A percentile compares a stretch with the other conserved stretches of the same genome.
Evolutionary conservation across 78 protist genomes (phyloP).

Genomic region (Creolimax fragrantissima): DNA sequence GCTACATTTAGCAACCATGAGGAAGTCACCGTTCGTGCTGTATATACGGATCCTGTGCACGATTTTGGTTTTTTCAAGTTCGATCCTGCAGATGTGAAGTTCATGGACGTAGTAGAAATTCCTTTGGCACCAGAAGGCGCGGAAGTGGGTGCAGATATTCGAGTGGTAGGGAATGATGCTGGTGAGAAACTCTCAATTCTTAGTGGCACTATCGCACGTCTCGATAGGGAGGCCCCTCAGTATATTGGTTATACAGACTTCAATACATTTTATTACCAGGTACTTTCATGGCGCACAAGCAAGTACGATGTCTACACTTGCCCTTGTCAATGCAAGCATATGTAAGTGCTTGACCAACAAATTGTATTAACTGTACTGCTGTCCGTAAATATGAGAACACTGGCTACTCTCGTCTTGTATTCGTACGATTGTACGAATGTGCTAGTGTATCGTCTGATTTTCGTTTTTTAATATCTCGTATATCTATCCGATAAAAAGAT

Average conservation of each 20-base stretch:
- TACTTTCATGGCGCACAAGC: too few species aligned
- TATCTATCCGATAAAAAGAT: too few species aligned
- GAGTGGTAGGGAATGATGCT: constrained; percentile 53
- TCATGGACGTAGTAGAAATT: constrained; percentile 25
- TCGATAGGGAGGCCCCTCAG: constrained; percentile 40
- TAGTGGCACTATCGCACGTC: constrained; percentile 40
- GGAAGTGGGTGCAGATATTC: constrained; percentile 32
- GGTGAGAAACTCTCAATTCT: constrained; percentile 50
- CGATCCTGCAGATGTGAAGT: constrained; percentile 16
- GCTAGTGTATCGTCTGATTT: too few species aligned
- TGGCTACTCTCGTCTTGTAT: too few species aligned
- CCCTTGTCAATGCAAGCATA: too few species aligned
- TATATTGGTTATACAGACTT: constrained; percentile 45
- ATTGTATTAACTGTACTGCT: too few species aligned
- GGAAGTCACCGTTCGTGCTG: constrained; percentile 13
- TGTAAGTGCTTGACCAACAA: too few species aligned
- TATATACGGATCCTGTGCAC: constrained; percentile 38
- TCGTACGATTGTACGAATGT: too few species aligned
- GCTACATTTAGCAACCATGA: constrained; percentile 32
- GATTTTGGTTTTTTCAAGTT: constrained; percentile 37
- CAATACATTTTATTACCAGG: constrained; percentile 47
- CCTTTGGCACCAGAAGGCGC: constrained; percentile 30
- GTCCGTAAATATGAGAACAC: too few species aligned
- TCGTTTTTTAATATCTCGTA: too few species aligned
- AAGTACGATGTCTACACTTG: too few species aligned